Conservation (phyloP, 192 early-diverging fungal genomes). For the Dispira simplex region DNA sequence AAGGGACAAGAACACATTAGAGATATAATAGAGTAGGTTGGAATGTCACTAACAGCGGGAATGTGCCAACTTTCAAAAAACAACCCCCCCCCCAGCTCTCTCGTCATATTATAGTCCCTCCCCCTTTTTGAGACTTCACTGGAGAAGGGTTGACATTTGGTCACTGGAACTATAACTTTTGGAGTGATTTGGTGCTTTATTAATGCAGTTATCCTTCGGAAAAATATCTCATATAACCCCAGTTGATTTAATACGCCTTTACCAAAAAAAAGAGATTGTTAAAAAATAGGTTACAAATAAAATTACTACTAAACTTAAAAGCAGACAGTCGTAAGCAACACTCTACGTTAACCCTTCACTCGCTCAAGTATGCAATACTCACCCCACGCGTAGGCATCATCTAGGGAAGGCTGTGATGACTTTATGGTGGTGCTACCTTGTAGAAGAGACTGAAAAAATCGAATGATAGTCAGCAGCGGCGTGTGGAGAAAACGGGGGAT, state of each 20-base stretch:
- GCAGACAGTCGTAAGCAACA: background rate
- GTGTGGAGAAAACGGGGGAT: slow-evolving; percentile 37
- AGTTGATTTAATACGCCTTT: background rate
- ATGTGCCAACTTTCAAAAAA: background rate
- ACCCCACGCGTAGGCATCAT: slow-evolving; percentile 35
- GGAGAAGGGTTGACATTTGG: background rate
- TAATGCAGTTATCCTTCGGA: background rate
- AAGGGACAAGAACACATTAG: background rate
- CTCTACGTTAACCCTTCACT: slow-evolving; percentile 4
- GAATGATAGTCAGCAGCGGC: background rate
- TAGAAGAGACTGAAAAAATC: background rate
- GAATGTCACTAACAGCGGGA: background rate
- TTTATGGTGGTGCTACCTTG: background rate
- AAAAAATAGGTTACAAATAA: background rate
- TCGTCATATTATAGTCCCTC: background rate
- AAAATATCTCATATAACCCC: background rate
- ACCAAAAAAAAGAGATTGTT: background rate
- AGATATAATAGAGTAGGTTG: background rate
- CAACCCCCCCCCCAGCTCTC: background rate
- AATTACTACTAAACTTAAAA: background rate
- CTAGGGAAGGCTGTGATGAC: background rate
- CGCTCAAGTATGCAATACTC: slow-evolving; percentile 40
- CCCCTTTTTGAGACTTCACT: background rate
- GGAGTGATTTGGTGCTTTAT: background rate
- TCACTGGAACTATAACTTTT: background rate